Percentiles rank a stretch among this genome's conserved stretches.
Conservation (phyloP, 805 yeast species). For the Sugiyamaella valdiviana region DNA sequence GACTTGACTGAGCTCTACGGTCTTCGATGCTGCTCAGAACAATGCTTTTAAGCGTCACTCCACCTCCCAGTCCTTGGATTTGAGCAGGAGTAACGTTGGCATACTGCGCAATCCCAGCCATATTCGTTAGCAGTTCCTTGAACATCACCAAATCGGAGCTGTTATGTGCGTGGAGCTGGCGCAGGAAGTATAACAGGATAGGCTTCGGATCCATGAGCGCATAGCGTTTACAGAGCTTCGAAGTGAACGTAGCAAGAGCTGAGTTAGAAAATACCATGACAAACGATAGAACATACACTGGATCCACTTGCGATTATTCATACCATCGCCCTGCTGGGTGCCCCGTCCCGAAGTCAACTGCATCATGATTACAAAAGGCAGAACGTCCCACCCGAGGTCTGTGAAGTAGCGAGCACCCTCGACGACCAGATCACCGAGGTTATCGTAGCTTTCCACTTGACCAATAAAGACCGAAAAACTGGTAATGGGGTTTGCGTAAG, state of each 20-base stretch:
- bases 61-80: slow-evolving; percentile 60
- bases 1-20: slow-evolving; percentile 41
- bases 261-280: not conserved
- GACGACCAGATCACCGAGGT: slow-evolving; percentile 70
- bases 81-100: slow-evolving; percentile 63
- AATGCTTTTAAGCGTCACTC: slow-evolving; percentile 46
- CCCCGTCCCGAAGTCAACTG: slow-evolving; percentile 66
- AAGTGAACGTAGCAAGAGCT: slow-evolving; percentile 72
- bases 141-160: slow-evolving; percentile 57
- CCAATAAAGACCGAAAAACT: slow-evolving; percentile 63
- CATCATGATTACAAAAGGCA: slow-evolving; percentile 65
- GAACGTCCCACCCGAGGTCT: slow-evolving; percentile 75
- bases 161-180: slow-evolving; percentile 56
- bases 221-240: slow-evolving; percentile 56
- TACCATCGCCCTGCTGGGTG: slow-evolving; percentile 68
- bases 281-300: slow-evolving; percentile 35
- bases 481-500: slow-evolving; percentile 73
- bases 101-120: slow-evolving; percentile 74
- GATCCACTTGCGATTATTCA: slow-evolving; percentile 77
- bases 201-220: slow-evolving; percentile 56
- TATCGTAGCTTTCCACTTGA: slow-evolving; percentile 89
- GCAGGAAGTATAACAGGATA: slow-evolving; percentile 51
- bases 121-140: slow-evolving; percentile 57
- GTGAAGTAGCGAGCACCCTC: slow-evolving; percentile 72
- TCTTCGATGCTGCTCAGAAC: slow-evolving; percentile 58